Evolutionary conservation across 106 monocot genomes (phyloP).

Genomic region (Phalaenopsis equestris): DNA sequence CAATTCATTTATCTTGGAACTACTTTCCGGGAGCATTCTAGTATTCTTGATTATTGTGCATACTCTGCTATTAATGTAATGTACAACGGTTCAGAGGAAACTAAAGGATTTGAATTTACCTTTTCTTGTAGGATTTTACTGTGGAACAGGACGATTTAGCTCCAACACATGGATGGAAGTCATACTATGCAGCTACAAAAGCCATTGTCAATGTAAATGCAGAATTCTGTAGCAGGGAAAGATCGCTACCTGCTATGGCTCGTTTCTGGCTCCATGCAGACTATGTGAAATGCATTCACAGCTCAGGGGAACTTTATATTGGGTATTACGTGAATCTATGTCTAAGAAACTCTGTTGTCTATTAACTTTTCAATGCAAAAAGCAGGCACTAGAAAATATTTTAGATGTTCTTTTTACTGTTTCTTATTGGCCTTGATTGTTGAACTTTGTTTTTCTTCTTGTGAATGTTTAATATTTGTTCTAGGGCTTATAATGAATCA

Average conservation of each 20-base stretch:
- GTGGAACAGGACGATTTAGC: slow-evolving; percentile 59
- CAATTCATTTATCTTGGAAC: not conserved
- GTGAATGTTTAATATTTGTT: not conserved
- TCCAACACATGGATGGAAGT: slow-evolving; percentile 92
- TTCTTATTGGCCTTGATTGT: not conserved
- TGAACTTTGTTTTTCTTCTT: not conserved
- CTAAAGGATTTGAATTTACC: slow-evolving; percentile 2
- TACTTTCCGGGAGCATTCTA: not conserved
- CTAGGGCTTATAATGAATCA: not conserved
- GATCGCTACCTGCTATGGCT: slow-evolving; percentile 69
- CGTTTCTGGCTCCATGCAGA: slow-evolving; percentile 85
- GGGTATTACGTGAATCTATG: slow-evolving; percentile 45
- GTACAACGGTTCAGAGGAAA: not conserved
- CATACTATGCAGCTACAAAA: slow-evolving; percentile 90
- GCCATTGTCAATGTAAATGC: slow-evolving; percentile 70
- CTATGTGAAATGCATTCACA: slow-evolving; percentile 94
- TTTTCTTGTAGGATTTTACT: slow-evolving; percentile 74
- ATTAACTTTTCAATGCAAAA: not conserved
- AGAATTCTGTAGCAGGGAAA: slow-evolving; percentile 76
- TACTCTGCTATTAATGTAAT: not conserved
- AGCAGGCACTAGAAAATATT: not conserved
- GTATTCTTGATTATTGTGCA: not conserved
- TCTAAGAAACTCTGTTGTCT: not conserved
- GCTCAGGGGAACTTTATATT: slow-evolving; percentile 64
- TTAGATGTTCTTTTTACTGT: not conserved